Evolutionary conservation across 176 grass and related monocot species (phyloP).

Genomic region (Rhynchospora tenuis): DNA sequence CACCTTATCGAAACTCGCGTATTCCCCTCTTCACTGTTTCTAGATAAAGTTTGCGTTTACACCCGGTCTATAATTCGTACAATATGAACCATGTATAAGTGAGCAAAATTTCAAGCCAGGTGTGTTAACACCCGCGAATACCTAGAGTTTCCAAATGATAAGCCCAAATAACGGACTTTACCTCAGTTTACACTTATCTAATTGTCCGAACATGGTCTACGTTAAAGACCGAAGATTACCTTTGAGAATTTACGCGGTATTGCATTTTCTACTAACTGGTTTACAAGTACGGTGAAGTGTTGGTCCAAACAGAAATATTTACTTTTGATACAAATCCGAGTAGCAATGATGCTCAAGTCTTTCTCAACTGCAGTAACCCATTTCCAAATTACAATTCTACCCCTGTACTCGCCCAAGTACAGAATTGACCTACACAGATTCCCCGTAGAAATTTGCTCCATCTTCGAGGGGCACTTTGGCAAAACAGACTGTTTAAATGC

Average conservation of each 20-base stretch:
- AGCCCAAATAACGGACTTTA: neutral
- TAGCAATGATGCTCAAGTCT: conserved; percentile 26
- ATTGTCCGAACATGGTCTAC: neutral
- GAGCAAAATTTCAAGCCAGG: neutral
- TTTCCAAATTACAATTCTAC: neutral
- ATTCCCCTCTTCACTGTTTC: neutral
- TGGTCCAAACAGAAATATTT: neutral
- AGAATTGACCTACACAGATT: too few species aligned
- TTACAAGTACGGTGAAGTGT: neutral
- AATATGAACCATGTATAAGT: neutral
- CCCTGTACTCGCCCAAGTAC: neutral
- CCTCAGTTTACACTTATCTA: neutral
- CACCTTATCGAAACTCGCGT: conserved; percentile 21
- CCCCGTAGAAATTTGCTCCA: neutral
- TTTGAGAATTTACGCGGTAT: neutral
- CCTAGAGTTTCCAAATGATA: neutral
- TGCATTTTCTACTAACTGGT: neutral
- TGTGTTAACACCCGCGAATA: neutral
- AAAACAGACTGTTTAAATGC: conserved; percentile 2
- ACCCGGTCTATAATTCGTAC: neutral
- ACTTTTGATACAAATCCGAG: conserved; percentile 1
- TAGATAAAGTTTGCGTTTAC: neutral
- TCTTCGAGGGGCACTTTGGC: neutral
- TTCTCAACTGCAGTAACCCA: conserved; percentile 21
- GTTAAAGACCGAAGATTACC: neutral